Evolutionary conservation across 805 yeast species (phyloP).

Genomic region (Ogataea methylovora): DNA sequence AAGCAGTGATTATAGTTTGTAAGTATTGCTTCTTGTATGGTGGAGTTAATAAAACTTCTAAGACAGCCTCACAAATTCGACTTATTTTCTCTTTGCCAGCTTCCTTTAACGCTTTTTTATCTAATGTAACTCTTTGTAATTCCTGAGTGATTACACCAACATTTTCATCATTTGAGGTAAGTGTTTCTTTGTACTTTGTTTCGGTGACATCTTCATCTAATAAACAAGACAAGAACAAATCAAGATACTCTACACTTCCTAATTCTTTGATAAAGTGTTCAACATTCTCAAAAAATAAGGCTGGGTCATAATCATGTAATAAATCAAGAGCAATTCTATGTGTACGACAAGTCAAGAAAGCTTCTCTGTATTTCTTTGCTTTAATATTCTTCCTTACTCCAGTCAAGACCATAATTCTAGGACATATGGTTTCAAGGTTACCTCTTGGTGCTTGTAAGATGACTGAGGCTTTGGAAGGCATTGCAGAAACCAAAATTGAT

Average conservation of each 20-base stretch:
- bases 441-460: conserved; percentile 94
- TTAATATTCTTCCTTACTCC: conserved; percentile 71
- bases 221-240: conserved; percentile 79
- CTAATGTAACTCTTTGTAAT: too few species aligned
- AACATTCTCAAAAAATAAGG: conserved; percentile 53
- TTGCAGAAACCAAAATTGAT: conserved; percentile 69
- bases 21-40: conserved; percentile 49
- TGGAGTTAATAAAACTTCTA: conserved; percentile 46
- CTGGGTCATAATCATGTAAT: conserved; percentile 80
- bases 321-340: conserved; percentile 90
- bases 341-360: conserved; percentile 77
- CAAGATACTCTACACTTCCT: conserved; percentile 66
- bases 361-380: conserved; percentile 51
- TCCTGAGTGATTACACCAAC: not conserved
- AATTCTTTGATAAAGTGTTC: conserved; percentile 66
- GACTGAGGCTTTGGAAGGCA: conserved; percentile 78
- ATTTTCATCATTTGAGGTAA: conserved; percentile 12
- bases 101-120: conserved; percentile 1
- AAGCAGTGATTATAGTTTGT: conserved; percentile 82
- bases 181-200: conserved; percentile 78
- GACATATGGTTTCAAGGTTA: conserved; percentile 87
- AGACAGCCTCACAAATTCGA: conserved; percentile 64
- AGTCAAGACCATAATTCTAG: conserved; percentile 83
- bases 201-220: conserved; percentile 78
- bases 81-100: conserved; percentile 47